These are phyloP conservation scores for Boletus rubescentipes DNA, from an alignment of 768 basidiomycete species.

Conservation along the genomic window DNA sequence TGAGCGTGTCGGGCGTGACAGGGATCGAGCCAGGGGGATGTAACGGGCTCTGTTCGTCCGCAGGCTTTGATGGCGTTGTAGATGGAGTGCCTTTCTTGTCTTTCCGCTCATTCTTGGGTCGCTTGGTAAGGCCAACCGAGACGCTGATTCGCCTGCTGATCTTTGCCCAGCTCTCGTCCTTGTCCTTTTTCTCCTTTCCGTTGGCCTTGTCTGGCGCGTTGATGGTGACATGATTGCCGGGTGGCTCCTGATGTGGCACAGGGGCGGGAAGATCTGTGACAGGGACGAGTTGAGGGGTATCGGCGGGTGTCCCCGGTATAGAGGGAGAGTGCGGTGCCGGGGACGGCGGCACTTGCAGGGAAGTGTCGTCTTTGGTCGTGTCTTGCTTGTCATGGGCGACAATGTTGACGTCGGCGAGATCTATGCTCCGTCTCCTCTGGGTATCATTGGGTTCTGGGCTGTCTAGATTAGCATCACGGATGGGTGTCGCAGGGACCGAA, in stretches of 20 bases:
- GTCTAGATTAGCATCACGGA: constrained; percentile 33
- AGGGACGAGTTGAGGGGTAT: constrained; percentile 5
- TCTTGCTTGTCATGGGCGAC: constrained; percentile 6
- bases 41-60: constrained; percentile 16
- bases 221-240: constrained; percentile 38
- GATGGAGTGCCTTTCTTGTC: constrained; percentile 28
- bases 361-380: neutral
- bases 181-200: constrained; percentile 38
- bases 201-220: constrained; percentile 33
- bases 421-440: constrained; percentile 34
- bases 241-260: constrained; percentile 1
- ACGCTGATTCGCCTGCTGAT: constrained; percentile 63
- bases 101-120: constrained; percentile 36
- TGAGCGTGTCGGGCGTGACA: constrained; percentile 4
- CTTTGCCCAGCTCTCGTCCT: constrained; percentile 58
- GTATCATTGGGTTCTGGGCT: constrained; percentile 23
- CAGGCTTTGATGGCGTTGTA: constrained; percentile 30
- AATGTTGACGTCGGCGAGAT: constrained; percentile 36
- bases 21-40: constrained; percentile 10
- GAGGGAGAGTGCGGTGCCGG: constrained; percentile 10
- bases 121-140: constrained; percentile 46
- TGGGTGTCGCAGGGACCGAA: constrained; percentile 52
- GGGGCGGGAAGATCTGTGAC: constrained; percentile 2
- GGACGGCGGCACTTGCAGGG: constrained; percentile 1
- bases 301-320: constrained; percentile 16